These are phyloP conservation scores for Senecio squalidus DNA, from an alignment of 140 eudicot genomes.

Conservation along the genomic window DNA sequence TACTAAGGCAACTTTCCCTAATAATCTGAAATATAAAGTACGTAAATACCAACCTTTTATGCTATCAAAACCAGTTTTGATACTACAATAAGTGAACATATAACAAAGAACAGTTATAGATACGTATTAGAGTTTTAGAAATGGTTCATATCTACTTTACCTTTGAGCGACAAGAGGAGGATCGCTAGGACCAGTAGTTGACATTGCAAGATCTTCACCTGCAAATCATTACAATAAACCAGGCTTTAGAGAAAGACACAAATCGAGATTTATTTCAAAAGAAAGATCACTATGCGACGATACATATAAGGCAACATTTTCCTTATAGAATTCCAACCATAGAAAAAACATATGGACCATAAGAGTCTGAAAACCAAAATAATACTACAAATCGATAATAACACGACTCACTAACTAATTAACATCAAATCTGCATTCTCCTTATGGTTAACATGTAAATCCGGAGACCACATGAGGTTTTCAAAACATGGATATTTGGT, in stretches of 20 bases:
- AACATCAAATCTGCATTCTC: neutral
- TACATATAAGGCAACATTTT: neutral
- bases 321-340: neutral
- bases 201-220: constrained; percentile 26
- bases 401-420: neutral
- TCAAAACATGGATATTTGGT: constrained; percentile 4
- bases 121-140: neutral
- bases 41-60: neutral
- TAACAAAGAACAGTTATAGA: neutral
- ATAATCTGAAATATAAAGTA: constrained; percentile 48
- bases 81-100: neutral
- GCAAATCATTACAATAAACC: constrained; percentile 6
- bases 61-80: neutral
- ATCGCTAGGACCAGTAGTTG: constrained; percentile 22
- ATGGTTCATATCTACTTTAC: constrained; percentile 16
- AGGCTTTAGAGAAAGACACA: constrained; percentile 10
- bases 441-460: constrained; percentile 1
- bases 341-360: constrained; percentile 8
- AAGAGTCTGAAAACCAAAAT: constrained; percentile 7
- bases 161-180: constrained; percentile 35
- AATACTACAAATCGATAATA: constrained; percentile 1
- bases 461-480: neutral
- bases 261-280: neutral
- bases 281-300: constrained; percentile 7
- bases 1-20: constrained; percentile 84